Conservation (phyloP, 345 rosid genomes). For the Syzygium aqueum region DNA sequence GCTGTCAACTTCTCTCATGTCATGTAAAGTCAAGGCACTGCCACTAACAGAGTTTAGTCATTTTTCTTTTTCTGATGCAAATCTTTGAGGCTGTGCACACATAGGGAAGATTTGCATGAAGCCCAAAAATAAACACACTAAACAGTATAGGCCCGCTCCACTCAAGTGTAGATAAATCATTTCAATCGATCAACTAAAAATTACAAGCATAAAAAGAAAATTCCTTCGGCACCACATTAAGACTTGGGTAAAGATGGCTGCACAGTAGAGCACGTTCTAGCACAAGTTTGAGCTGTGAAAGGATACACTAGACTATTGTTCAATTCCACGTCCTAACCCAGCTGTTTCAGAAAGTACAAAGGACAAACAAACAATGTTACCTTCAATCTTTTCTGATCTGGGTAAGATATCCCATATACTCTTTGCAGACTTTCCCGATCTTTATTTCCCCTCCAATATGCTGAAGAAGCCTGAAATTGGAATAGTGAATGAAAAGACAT, state of each 20-base stretch:
- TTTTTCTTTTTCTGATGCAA: neutral
- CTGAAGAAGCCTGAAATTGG: conserved; percentile 82
- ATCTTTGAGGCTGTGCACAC: neutral
- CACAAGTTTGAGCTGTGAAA: neutral
- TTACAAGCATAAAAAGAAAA: neutral
- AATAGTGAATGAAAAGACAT: conserved; percentile 1
- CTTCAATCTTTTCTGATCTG: conserved; percentile 82
- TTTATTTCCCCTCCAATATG: conserved; percentile 92
- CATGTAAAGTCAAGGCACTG: neutral
- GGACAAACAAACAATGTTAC: conserved; percentile 12
- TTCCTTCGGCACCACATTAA: neutral
- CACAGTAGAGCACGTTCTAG: no score
- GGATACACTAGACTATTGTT: neutral
- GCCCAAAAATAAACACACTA: neutral
- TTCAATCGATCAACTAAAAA: neutral
- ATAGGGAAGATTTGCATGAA: neutral
- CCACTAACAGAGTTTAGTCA: neutral
- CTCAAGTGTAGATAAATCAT: neutral
- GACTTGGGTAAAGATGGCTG: neutral
- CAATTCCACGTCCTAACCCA: neutral
- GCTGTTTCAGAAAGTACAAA: neutral
- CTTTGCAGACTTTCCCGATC: conserved; percentile 95
- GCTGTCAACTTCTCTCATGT: neutral
- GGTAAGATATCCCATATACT: conserved; percentile 97
- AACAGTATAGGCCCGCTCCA: neutral